Percentiles rank a stretch among this genome's conserved stretches.
These are phyloP conservation scores for Maudiozyma saulgeensis DNA, from an alignment of 805 yeast genomes.

Conservation along the genomic window DNA sequence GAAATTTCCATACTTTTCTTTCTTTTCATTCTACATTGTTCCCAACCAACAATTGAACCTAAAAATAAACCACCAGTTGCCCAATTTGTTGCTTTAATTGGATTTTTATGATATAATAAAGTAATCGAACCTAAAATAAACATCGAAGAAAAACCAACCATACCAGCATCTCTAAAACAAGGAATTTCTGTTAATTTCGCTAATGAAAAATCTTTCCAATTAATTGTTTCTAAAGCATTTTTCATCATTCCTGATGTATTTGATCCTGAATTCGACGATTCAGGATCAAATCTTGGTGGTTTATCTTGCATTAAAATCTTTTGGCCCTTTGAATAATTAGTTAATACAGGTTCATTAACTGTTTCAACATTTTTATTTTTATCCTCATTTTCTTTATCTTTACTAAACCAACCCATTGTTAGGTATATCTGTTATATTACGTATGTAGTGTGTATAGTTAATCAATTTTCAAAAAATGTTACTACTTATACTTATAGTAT, in stretches of 20 bases:
- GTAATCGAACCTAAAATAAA: constrained; percentile 62
- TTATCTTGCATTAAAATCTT: constrained; percentile 34
- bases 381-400: neutral
- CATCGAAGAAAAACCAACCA: constrained; percentile 52
- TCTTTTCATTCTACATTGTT: constrained; percentile 73
- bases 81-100: constrained; percentile 67
- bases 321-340: constrained; percentile 28
- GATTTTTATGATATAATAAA: constrained; percentile 54
- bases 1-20: constrained; percentile 58
- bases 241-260: constrained; percentile 23
- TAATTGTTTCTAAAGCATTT: constrained; percentile 36
- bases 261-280: constrained; percentile 5
- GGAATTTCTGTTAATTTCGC: constrained; percentile 51
- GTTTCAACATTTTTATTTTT: neutral
- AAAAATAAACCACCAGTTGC: constrained; percentile 66
- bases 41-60: constrained; percentile 85
- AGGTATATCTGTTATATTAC: too few relatives aligned
- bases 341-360: neutral
- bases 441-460: too few relatives aligned
- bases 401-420: constrained; percentile 4
- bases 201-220: constrained; percentile 42
- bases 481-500: too few relatives aligned
- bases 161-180: constrained; percentile 70
- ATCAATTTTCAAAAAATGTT: too few relatives aligned
- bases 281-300: constrained; percentile 30